A percentile compares a stretch with the other conserved stretches of the same genome.
These are phyloP conservation scores for Cystofilobasidium bisporidii DNA, from an alignment of 768 basidiomycete genomes.

Conservation along the genomic window DNA sequence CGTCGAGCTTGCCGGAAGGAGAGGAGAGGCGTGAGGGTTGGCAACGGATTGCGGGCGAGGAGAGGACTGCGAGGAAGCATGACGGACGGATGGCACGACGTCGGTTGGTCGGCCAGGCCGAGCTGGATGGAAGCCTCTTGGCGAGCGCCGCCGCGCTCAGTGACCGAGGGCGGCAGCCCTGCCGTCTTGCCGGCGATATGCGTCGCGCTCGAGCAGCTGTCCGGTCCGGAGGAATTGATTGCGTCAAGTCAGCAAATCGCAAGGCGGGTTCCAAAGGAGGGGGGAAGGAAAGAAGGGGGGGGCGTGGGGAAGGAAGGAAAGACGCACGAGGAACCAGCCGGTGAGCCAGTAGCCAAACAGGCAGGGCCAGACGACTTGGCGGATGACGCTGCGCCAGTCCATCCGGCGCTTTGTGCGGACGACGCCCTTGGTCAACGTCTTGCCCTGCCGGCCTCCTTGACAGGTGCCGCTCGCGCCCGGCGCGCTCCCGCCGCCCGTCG, in stretches of 20 bases:
- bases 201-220: slow-evolving; percentile 23
- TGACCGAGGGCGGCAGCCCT: slow-evolving; percentile 12
- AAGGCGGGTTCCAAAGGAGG: no score
- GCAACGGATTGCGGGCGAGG: no score
- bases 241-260: not conserved
- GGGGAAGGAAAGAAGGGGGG: not conserved
- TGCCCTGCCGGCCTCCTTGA: not conserved
- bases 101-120: no score
- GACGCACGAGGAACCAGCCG: slow-evolving; percentile 53
- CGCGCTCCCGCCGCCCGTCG: slow-evolving; percentile 35
- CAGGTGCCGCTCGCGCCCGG: slow-evolving; percentile 43
- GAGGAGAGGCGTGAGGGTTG: no score
- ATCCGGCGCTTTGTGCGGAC: slow-evolving; percentile 57
- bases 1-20: no score
- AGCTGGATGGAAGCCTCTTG: no score
- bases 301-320: not conserved
- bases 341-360: slow-evolving; percentile 66
- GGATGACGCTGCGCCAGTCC: slow-evolving; percentile 68
- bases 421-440: slow-evolving; percentile 23
- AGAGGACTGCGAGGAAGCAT: no score
- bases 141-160: not conserved
- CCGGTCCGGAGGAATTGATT: no score
- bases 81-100: no score
- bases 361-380: slow-evolving; percentile 63
- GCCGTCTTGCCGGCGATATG: slow-evolving; percentile 1